Base-by-base conservation (phyloP, 345 rosid genomes). In the Brassica rapa region DNA sequence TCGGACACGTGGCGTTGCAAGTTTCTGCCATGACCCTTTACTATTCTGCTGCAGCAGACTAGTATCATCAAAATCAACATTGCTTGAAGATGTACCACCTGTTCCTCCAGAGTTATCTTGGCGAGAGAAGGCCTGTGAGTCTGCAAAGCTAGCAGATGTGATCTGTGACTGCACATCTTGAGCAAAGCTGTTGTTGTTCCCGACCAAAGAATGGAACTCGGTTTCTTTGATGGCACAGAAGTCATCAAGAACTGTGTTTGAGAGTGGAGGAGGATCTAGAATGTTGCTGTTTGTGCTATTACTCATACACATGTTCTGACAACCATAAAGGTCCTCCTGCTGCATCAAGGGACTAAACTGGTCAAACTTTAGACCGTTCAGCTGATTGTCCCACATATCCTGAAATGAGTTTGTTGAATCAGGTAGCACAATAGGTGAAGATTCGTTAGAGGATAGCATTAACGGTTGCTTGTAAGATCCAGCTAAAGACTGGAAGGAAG, bases 91-190 rank as follows among this genome's bases (percentile, higher is more conserved):
- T 5, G 98, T 91, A 49, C 83, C 53, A 43, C 53, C 83, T 59
- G 83, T 76, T 24, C 92, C 96, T 4, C 96, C 99, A 1, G 96
- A 93, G 81, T 75, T 89, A 79, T 93, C 98, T 68, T 88, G 96
- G 65, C 86, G 88, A 63, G 96, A 87, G 84, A 95, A 84, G 39
- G 93, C 86, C 71, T 85, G 94, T 6, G 93, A 88, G 15, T 93
- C 97, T 37, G 96, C 92, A 65, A 93, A 86, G 83, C 98, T 96
- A 32, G 87, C 89, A n/a, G 92, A 93, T 41, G 98, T 91, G 66
- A 96, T 93, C 86, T 96, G 98, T 51, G 98, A 93, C 85, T 93
- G 97, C 62, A 93, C 90, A 86, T 96, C 99, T 85, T 90, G 99
- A 35, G 69, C 51, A 0, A 60, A 75, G 78, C 91, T 91, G 27